phyloP scores from a whole-genome alignment of 2,329 filamentous ascomycete genomes.

The Sordariomycetes sp. region DNA sequence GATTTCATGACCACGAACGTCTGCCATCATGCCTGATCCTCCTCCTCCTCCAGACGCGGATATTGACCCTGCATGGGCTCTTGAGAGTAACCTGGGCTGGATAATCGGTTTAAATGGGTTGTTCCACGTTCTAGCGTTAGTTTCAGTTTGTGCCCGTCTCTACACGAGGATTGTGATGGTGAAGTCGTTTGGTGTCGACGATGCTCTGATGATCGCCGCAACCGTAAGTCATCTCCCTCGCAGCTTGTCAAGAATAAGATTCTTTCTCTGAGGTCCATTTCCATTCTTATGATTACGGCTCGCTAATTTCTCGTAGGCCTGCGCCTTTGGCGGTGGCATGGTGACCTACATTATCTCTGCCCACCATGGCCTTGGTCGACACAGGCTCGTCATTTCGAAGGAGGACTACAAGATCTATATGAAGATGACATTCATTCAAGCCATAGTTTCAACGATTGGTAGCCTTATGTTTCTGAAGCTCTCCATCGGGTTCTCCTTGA shows the following conservation, averaged over 20 bases:
- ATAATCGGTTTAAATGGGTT: conserved; percentile 12
- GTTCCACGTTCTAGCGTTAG: conserved; percentile 13
- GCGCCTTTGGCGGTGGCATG: conserved; percentile 17
- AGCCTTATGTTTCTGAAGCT: conserved; percentile 11
- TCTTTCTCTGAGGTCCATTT: not conserved
- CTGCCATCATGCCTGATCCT: not conserved
- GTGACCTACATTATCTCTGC: no score
- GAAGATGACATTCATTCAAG: conserved; percentile 34
- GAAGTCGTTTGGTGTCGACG: conserved; percentile 15
- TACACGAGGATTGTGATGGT: conserved; percentile 12
- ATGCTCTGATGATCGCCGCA: conserved; percentile 16
- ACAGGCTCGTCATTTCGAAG: conserved; percentile 23
- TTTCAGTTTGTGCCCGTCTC: conserved; percentile 7
- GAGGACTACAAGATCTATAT: conserved; percentile 22
- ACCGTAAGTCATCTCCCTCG: conserved; percentile 10
- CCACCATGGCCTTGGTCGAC: conserved; percentile 35
- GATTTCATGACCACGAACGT: no score
- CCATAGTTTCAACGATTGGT: conserved; percentile 28
- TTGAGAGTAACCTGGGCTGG: conserved; percentile 13
- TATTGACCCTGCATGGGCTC: conserved; percentile 10
- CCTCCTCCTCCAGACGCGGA: not conserved
- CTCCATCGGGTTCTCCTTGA: conserved; percentile 12
- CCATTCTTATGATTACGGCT: no score
- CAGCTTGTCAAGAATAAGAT: no score
- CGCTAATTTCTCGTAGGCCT: no score